Percentiles rank a stretch among this genome's conserved stretches.
Evolutionary conservation across 208 protist genomes (phyloP).

Genomic region (Trypanosoma congolense): DNA sequence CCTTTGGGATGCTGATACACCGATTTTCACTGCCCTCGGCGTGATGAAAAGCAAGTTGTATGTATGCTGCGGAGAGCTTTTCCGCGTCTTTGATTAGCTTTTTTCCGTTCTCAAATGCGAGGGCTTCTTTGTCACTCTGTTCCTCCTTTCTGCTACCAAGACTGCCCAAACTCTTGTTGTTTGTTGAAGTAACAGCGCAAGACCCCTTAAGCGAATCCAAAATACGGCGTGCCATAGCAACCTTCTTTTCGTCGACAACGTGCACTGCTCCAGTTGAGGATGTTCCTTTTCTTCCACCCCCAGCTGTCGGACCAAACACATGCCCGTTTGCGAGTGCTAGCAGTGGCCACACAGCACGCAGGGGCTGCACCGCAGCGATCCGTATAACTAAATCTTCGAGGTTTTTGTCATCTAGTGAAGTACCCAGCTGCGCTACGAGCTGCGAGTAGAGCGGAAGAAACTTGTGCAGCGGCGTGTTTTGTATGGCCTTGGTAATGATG

Average conservation of each 20-base stretch:
- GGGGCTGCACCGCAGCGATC: constrained; percentile 48
- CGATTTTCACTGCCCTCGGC: constrained; percentile 9
- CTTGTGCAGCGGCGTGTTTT: constrained; percentile 37
- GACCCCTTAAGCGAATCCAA: constrained; percentile 16
- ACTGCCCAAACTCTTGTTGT: background rate
- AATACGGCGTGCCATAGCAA: constrained; percentile 26
- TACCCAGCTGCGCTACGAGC: constrained; percentile 60
- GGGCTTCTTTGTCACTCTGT: background rate
- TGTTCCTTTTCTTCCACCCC: background rate
- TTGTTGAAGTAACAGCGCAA: background rate
- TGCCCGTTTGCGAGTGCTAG: constrained; percentile 65
- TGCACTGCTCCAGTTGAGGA: constrained; percentile 16
- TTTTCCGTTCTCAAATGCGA: constrained; percentile 1
- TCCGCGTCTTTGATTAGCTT: constrained; percentile 37
- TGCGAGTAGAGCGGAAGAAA: constrained; percentile 69
- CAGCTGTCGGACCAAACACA: constrained; percentile 30
- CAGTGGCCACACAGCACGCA: constrained; percentile 63
- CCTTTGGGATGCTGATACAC: constrained; percentile 25
- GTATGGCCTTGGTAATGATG: constrained; percentile 47
- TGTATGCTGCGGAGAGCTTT: constrained; percentile 65
- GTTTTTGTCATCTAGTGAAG: constrained; percentile 15
- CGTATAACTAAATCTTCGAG: constrained; percentile 41
- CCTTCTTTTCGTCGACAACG: constrained; percentile 31
- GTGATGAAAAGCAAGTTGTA: constrained; percentile 67
- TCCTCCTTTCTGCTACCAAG: background rate